Evolutionary conservation across 2,329 filamentous ascomycete genomes (phyloP).

Genomic region (Phoma sp.): DNA sequence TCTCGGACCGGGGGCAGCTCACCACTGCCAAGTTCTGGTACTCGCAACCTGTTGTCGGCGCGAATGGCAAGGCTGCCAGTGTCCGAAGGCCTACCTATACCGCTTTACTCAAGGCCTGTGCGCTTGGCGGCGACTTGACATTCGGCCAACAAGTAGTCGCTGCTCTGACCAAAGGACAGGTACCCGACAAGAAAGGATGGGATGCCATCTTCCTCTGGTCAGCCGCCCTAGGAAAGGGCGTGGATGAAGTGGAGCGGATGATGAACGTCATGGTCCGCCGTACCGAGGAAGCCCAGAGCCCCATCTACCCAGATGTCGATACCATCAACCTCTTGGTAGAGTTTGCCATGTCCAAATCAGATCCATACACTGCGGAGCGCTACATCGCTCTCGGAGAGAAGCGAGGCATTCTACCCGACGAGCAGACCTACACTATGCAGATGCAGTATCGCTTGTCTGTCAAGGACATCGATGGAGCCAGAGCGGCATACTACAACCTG

Average conservation of each 20-base stretch:
- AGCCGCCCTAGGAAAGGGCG: constrained; percentile 72
- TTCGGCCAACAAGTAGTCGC: constrained; percentile 54
- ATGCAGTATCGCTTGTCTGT: constrained; percentile 78
- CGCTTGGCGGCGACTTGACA: constrained; percentile 33
- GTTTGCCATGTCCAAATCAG: constrained; percentile 72
- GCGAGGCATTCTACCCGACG: constrained; percentile 71
- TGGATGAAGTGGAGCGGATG: constrained; percentile 77
- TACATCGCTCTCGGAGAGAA: constrained; percentile 73
- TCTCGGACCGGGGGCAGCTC: constrained; percentile 64
- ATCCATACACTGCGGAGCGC: constrained; percentile 76
- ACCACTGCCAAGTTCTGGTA: constrained; percentile 74
- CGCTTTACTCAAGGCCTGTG: constrained; percentile 67
- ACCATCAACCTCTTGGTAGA: constrained; percentile 81
- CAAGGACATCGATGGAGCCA: constrained; percentile 74
- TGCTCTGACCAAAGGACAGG: constrained; percentile 43
- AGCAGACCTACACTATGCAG: constrained; percentile 74
- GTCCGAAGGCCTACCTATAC: constrained; percentile 53
- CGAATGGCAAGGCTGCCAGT: constrained; percentile 7
- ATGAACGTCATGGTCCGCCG: constrained; percentile 69
- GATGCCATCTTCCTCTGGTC: constrained; percentile 80
- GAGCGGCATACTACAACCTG: constrained; percentile 69
- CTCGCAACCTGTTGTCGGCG: constrained; percentile 58
- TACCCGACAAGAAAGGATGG: constrained; percentile 64
- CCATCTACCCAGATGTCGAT: constrained; percentile 66
- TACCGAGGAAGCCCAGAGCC: constrained; percentile 54